Evolutionary conservation across 2,329 filamentous ascomycete genomes (phyloP).

Genomic region (Aspergillus hiratsukae): DNA sequence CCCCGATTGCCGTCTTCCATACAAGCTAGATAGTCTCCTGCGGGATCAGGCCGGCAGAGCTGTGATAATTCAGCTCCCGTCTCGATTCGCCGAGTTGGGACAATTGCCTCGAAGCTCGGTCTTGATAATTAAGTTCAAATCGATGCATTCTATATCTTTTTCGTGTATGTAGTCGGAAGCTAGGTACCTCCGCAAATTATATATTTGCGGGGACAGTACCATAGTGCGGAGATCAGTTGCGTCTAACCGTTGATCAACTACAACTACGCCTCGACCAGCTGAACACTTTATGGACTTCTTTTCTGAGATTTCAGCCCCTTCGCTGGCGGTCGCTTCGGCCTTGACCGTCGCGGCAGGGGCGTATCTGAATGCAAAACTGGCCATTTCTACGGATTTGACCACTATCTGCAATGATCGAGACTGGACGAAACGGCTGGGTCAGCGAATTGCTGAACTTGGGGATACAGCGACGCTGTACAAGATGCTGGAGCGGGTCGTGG

Average conservation of each 20-base stretch:
- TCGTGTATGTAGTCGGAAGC: not conserved
- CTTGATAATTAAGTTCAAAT: not conserved
- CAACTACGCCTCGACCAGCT: not conserved
- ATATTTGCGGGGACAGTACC: not conserved
- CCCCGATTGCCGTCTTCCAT: slow-evolving; percentile 2
- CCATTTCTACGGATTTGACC: slow-evolving; percentile 38
- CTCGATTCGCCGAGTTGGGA: slow-evolving; percentile 12
- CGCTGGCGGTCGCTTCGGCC: slow-evolving; percentile 32
- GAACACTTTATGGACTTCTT: slow-evolving; percentile 23
- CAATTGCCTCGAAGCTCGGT: not conserved
- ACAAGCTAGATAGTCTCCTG: not conserved
- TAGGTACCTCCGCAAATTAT: not conserved
- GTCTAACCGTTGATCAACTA: not conserved
- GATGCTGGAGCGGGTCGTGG: slow-evolving; percentile 40
- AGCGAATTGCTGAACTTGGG: slow-evolving; percentile 35
- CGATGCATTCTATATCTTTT: slow-evolving; percentile 7
- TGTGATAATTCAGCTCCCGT: slow-evolving; percentile 21
- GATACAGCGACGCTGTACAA: slow-evolving; percentile 40
- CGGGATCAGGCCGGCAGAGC: slow-evolving; percentile 22
- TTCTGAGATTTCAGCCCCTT: slow-evolving; percentile 23
- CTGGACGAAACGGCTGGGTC: slow-evolving; percentile 29
- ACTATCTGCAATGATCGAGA: slow-evolving; percentile 31
- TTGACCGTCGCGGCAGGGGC: slow-evolving; percentile 32
- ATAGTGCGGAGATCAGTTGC: not conserved
- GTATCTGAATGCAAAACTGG: slow-evolving; percentile 43